These are phyloP conservation scores for Hordeum vulgare DNA, from an alignment of 176 grass and related monocot species.

Conservation along the genomic window MorexV3_pseudomolecules_assembly NC_058518.1:497467345-497467844, in stretches of 20 bases:
- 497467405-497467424: slow-evolving; percentile 12
- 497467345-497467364: background rate
- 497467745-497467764: background rate
- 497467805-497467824: slow-evolving; percentile 11
- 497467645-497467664: background rate
- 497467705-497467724: background rate
- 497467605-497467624: background rate
- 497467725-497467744: slow-evolving; percentile 12
- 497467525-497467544: slow-evolving; percentile 96
- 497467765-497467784: background rate
- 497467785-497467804: background rate
- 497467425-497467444: slow-evolving; percentile 89
- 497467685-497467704: background rate
- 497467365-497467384: background rate
- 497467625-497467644: background rate
- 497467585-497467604: background rate
- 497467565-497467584: slow-evolving; percentile 3
- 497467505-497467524: slow-evolving; percentile 97
- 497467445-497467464: slow-evolving; percentile 93
- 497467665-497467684: background rate
- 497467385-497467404: background rate
- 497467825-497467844: slow-evolving; percentile 68
- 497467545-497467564: slow-evolving; percentile 7
- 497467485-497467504: slow-evolving; percentile 94
- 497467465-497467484: slow-evolving; percentile 94